These are phyloP conservation scores for Chytriomyces sp. DNA, from an alignment of 192 early-diverging fungal genomes.

Conservation along the genomic window DNA sequence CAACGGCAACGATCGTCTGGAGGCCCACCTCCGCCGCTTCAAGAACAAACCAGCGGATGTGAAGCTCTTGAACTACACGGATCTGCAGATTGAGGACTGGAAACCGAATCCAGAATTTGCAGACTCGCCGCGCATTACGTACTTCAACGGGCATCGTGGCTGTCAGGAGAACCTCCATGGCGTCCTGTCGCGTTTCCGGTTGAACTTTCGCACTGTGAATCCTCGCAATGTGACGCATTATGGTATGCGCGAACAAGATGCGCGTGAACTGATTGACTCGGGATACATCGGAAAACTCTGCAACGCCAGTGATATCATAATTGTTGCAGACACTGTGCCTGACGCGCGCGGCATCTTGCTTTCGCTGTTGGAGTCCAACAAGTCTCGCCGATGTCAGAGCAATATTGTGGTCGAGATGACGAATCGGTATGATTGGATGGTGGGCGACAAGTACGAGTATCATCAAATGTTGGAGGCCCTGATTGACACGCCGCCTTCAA, in stretches of 20 bases:
- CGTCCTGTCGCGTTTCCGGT: background rate
- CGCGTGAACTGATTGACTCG: conserved; percentile 13
- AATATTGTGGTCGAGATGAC: conserved; percentile 28
- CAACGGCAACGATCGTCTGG: no score
- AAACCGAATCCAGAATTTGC: no score
- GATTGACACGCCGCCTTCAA: conserved; percentile 1
- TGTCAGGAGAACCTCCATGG: conserved; percentile 25
- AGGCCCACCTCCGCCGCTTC: no score
- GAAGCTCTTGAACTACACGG: no score
- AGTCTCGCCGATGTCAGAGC: background rate
- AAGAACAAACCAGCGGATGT: no score
- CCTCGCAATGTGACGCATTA: conserved; percentile 18
- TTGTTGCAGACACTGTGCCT: conserved; percentile 27
- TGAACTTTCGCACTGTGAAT: conserved; percentile 23
- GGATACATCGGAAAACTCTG: conserved; percentile 9
- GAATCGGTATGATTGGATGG: conserved; percentile 29
- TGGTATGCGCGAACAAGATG: conserved; percentile 18
- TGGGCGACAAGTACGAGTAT: background rate
- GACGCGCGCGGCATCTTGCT: conserved; percentile 19
- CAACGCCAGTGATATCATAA: conserved; percentile 5
- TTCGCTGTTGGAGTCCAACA: background rate
- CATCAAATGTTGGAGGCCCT: conserved; percentile 5
- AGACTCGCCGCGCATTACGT: conserved; percentile 28
- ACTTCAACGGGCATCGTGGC: conserved; percentile 25
- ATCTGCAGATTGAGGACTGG: no score